Evolutionary conservation across 2,329 filamentous ascomycete species (phyloP), one percentile per base, ranked within the genome.

Genomic region (Colletotrichum aenigma): DNA sequence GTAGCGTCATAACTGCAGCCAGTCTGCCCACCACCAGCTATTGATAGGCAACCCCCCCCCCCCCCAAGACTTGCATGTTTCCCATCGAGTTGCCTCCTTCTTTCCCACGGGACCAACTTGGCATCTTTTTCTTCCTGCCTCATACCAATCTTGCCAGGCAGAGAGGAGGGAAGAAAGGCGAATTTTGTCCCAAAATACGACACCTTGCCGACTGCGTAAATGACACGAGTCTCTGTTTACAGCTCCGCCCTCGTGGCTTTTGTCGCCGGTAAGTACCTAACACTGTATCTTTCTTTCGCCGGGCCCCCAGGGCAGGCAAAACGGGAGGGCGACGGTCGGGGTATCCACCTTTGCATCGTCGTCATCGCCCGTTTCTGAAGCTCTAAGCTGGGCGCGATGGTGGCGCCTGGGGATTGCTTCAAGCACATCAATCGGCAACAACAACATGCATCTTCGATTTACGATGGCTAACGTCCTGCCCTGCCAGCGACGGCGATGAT

Each of bases 401-500:
- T 13, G 36, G 61, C 61, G 36, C 12, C 18, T 0, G 13, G 28
- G n/a, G 3, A 18, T 64, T 16, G 10, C 30, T 36, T 30, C 28
- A 34, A 15, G 60, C 10, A 24, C n/a, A 36, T 21, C 58, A 13
- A n/a, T 30, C 58, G n/a, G 58, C 26, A 21, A 8, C 30, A 64
- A n/a, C 36, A 21, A 6, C 6, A 38, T 32, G 16, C n/a, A 28
- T 64, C 56, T 3, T 0, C 12, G 8, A 1, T 13, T 6, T 3
- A 62, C 48, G 21, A 65, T 32, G 78, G 43, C 84, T 87, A 80
- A 88, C 82, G 71, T 62, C 43, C 16, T 56, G 61, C 62, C 68
- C 62, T 66, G 66, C 21, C 70, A 95, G 94, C 93, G 73, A 94
- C 93, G 34, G 89, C 89, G 76, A 91, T 96, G 89, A 94, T 94